Evolutionary conservation across 805 yeast genomes (phyloP).

Genomic region (Myxozyma mucilagina): DNA sequence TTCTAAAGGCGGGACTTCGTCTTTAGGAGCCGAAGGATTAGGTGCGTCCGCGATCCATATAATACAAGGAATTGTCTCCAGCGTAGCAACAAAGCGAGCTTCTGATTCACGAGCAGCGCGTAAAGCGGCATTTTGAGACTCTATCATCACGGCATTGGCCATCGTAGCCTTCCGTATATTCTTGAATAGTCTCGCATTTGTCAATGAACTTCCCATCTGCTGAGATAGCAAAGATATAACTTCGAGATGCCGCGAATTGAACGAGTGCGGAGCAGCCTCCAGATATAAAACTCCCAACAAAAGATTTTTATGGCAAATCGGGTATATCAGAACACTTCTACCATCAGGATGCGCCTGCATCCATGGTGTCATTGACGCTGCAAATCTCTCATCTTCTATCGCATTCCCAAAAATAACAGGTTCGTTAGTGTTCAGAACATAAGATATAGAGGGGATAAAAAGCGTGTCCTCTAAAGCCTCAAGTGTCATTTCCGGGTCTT

Average conservation of each 20-base stretch:
- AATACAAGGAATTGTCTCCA: constrained; percentile 34
- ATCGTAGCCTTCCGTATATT: constrained; percentile 31
- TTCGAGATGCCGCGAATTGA: constrained; percentile 32
- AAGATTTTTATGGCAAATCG: constrained; percentile 28
- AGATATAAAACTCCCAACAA: constrained; percentile 30
- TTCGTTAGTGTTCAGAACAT: constrained; percentile 25
- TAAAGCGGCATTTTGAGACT: constrained; percentile 29
- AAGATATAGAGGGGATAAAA: constrained; percentile 16
- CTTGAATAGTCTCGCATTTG: constrained; percentile 32
- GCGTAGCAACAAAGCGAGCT: constrained; percentile 30
- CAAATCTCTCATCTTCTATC: constrained; percentile 24
- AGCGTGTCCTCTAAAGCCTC: constrained; percentile 12
- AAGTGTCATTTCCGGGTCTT: constrained; percentile 7
- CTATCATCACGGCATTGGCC: constrained; percentile 34
- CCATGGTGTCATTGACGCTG: constrained; percentile 24
- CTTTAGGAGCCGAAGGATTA: not conserved
- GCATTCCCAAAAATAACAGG: constrained; percentile 22
- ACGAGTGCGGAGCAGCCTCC: constrained; percentile 33
- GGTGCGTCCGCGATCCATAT: constrained; percentile 31
- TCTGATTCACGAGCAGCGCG: constrained; percentile 32
- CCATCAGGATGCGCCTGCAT: constrained; percentile 19
- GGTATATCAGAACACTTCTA: constrained; percentile 30
- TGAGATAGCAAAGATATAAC: constrained; percentile 29
- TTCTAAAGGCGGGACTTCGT: constrained; percentile 13
- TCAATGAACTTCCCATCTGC: constrained; percentile 34